Evolutionary conservation across 164 flowering plant species (phyloP).

Genomic region (Sedum album): DNA sequence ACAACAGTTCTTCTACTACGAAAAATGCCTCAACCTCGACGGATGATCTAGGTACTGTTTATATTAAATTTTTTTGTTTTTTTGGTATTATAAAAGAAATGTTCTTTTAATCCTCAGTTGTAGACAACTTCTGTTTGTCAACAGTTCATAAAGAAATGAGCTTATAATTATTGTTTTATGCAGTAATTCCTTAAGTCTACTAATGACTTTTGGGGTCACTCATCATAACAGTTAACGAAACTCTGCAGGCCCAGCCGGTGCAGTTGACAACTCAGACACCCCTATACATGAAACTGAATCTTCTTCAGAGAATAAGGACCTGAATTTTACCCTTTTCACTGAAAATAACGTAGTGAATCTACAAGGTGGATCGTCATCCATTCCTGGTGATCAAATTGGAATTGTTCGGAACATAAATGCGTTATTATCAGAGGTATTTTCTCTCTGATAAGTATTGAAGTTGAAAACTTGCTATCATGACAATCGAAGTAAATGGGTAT

Average conservation of each 20-base stretch:
- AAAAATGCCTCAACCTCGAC: constrained; percentile 69
- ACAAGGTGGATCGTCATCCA: constrained; percentile 29
- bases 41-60: constrained; percentile 49
- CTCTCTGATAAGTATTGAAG: neutral
- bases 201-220: neutral
- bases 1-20: constrained; percentile 23
- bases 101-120: neutral
- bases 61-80: neutral
- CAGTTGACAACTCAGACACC: neutral
- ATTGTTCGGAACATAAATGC: constrained; percentile 66
- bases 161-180: neutral
- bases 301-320: constrained; percentile 13
- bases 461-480: neutral
- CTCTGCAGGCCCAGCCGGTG: neutral
- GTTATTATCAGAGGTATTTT: constrained; percentile 70
- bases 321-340: constrained; percentile 18
- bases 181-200: neutral
- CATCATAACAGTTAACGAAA: neutral
- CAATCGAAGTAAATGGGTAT: neutral
- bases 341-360: constrained; percentile 21
- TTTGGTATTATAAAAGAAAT: neutral
- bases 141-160: neutral
- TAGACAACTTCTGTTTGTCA: neutral
- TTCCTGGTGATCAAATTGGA: constrained; percentile 77
- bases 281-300: neutral